Conservation (phyloP, 2,329 filamentous ascomycete genomes). For the Xenoacremonium recifei region DNA sequence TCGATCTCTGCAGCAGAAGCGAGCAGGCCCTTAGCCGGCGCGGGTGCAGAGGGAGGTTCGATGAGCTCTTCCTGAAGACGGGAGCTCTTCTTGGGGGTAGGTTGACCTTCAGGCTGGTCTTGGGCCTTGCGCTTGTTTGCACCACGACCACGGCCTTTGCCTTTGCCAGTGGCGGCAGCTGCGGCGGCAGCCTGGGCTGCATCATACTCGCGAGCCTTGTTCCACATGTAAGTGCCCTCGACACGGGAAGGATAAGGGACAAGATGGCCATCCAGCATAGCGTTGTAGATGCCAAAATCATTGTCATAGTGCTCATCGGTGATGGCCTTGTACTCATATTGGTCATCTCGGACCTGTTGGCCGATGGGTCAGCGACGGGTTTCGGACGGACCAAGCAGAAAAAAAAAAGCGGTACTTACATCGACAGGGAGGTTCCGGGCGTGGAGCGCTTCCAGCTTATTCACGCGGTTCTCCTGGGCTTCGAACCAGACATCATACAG, state of each 20-base stretch:
- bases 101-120: slow-evolving; percentile 48
- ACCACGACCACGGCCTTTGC: slow-evolving; percentile 33
- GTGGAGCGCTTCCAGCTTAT: slow-evolving; percentile 43
- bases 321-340: slow-evolving; percentile 45
- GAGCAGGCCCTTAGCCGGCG: slow-evolving; percentile 38
- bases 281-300: slow-evolving; percentile 43
- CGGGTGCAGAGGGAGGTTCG: slow-evolving; percentile 24
- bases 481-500: slow-evolving; percentile 42
- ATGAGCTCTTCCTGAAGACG: slow-evolving; percentile 32
- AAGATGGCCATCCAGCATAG: slow-evolving; percentile 39
- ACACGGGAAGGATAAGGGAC: slow-evolving; percentile 46
- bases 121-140: slow-evolving; percentile 50
- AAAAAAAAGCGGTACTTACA: slow-evolving; percentile 37
- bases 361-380: slow-evolving; percentile 15
- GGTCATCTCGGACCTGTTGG: slow-evolving; percentile 40
- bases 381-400: slow-evolving; percentile 3
- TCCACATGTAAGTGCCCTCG: slow-evolving; percentile 42
- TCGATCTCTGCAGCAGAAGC: slow-evolving; percentile 38
- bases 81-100: slow-evolving; percentile 47
- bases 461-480: slow-evolving; percentile 44
- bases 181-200: slow-evolving; percentile 33
- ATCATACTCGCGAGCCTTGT: slow-evolving; percentile 35
- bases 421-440: slow-evolving; percentile 46
- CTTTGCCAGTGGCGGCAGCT: slow-evolving; percentile 26
- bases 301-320: slow-evolving; percentile 41